These are phyloP conservation scores for Fusarium sp. DNA, from an alignment of 2,329 filamentous ascomycete genomes.

Conservation along the genomic window DNA sequence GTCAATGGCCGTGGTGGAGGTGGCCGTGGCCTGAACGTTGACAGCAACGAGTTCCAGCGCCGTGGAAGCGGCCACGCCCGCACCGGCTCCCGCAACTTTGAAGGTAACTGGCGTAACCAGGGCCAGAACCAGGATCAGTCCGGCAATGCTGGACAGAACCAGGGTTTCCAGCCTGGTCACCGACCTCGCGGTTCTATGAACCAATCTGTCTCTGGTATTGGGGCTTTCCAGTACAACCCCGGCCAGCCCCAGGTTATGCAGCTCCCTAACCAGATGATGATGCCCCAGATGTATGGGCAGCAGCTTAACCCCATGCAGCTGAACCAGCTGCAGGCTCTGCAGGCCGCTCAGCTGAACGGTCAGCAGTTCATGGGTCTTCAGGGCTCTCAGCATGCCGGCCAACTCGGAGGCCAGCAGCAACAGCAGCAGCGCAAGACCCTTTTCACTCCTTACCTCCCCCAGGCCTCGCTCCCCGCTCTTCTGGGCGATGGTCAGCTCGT, in stretches of 20 bases:
- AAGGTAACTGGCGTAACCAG: slow-evolving; percentile 96
- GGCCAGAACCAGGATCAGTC: slow-evolving; percentile 66
- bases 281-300: slow-evolving; percentile 86
- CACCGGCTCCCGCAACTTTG: slow-evolving; percentile 89
- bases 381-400: slow-evolving; percentile 75
- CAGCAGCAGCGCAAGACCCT: slow-evolving; percentile 96
- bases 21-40: slow-evolving; percentile 69
- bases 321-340: slow-evolving; percentile 88
- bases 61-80: slow-evolving; percentile 83
- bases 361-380: slow-evolving; percentile 74
- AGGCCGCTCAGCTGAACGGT: slow-evolving; percentile 83
- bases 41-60: slow-evolving; percentile 70
- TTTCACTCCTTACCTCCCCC: slow-evolving; percentile 96
- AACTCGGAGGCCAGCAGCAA: slow-evolving; percentile 71
- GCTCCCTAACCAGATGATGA: slow-evolving; percentile 84
- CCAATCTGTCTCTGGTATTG: slow-evolving; percentile 83
- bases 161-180: slow-evolving; percentile 90
- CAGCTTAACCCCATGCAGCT: slow-evolving; percentile 88
- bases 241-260: slow-evolving; percentile 87
- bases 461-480: slow-evolving; percentile 89
- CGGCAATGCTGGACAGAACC: slow-evolving; percentile 60
- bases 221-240: slow-evolving; percentile 83
- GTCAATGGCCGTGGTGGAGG: slow-evolving; percentile 74
- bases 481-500: slow-evolving; percentile 93
- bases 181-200: slow-evolving; percentile 84